A percentile compares a stretch with the other conserved stretches of the same genome.
Conservation (phyloP, 306 rosid genomes). For the Glycine tomentella region DNA sequence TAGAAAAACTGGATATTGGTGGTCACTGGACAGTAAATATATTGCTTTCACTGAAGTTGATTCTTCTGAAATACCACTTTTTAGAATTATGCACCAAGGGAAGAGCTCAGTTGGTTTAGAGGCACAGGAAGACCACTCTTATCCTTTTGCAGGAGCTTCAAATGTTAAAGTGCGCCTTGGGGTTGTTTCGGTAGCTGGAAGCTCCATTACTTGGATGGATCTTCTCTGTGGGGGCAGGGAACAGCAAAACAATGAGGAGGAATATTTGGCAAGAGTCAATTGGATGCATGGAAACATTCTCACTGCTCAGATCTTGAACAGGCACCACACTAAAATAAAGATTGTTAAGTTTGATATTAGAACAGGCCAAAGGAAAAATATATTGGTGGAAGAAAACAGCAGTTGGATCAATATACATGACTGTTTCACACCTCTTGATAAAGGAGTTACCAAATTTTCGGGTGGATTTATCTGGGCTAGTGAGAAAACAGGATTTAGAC, state of each 20-base stretch:
- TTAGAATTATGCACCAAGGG: constrained; percentile 95
- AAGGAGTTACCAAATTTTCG: constrained; percentile 67
- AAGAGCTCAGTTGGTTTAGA: constrained; percentile 80
- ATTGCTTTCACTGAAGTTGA: constrained; percentile 96
- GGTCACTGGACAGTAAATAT: constrained; percentile 90
- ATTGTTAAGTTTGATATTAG: constrained; percentile 76
- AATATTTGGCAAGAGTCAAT: constrained; percentile 90
- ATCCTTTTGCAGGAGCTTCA: constrained; percentile 95
- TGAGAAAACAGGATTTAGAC: constrained; percentile 93
- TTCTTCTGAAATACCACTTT: constrained; percentile 86
- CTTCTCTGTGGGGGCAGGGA: constrained; percentile 74
- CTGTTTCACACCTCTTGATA: constrained; percentile 88
- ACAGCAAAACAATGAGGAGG: constrained; percentile 66
- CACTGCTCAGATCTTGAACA: constrained; percentile 81
- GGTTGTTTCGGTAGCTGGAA: constrained; percentile 76
- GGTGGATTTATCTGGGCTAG: constrained; percentile 98
- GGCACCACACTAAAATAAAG: constrained; percentile 81
- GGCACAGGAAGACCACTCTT: constrained; percentile 98
- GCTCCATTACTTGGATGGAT: constrained; percentile 91
- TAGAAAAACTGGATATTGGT: constrained; percentile 94
- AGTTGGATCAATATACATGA: constrained; percentile 89
- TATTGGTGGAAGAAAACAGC: constrained; percentile 74
- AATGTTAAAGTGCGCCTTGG: constrained; percentile 90
- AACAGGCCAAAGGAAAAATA: constrained; percentile 67
- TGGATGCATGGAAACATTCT: constrained; percentile 89